These are phyloP conservation scores for Phytophthora sp. DNA, from an alignment of 352 stramenopile genomes.

Conservation along the genomic window DNA sequence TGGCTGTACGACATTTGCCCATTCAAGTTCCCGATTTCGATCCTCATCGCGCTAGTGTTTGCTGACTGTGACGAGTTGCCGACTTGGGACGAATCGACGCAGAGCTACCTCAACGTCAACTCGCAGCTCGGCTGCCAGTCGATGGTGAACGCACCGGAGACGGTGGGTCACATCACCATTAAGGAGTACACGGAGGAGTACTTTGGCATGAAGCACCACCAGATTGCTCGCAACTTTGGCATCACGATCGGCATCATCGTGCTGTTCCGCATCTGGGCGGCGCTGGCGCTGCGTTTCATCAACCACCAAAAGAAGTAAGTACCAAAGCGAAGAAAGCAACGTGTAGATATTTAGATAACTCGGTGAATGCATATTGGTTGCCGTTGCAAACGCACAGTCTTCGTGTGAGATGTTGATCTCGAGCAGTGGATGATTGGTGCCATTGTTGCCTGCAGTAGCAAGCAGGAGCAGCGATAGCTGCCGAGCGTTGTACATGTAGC, in stretches of 20 bases:
- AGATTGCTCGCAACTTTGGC: constrained; percentile 27
- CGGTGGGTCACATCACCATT: constrained; percentile 28
- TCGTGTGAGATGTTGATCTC: too few species aligned
- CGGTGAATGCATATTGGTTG: background rate
- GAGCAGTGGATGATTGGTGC: too few species aligned
- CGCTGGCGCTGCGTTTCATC: constrained; percentile 40
- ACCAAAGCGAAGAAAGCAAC: background rate
- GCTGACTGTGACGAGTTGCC: constrained; percentile 30
- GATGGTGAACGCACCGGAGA: constrained; percentile 22
- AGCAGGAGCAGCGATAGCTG: too few species aligned
- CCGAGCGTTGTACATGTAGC: too few species aligned
- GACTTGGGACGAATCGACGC: constrained; percentile 19
- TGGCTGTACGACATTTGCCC: constrained; percentile 49
- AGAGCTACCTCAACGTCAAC: constrained; percentile 25
- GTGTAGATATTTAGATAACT: background rate
- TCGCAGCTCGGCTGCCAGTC: constrained; percentile 29
- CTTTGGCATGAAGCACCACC: constrained; percentile 29
- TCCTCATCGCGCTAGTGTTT: constrained; percentile 35
- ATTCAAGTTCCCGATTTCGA: constrained; percentile 31
- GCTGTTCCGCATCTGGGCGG: constrained; percentile 33
- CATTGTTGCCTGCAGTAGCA: too few species aligned
- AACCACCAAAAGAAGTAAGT: constrained; percentile 48
- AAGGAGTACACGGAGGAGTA: constrained; percentile 29
- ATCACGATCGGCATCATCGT: constrained; percentile 30
- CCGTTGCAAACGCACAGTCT: too few species aligned